phyloP scores from a whole-genome alignment of 75 land plant species.

The Sequoiadendron giganteum region DNA sequence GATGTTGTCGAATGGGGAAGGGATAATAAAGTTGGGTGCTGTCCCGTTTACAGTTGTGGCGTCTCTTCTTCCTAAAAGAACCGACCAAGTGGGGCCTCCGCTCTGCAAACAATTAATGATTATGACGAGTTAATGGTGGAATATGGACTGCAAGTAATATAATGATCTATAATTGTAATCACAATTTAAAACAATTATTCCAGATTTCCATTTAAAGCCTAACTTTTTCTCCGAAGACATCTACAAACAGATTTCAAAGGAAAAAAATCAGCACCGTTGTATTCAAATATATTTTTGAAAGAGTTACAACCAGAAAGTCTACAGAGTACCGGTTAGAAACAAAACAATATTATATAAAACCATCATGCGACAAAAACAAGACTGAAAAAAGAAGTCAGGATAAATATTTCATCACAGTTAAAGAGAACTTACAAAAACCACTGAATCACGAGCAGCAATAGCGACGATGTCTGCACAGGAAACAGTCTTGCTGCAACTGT shows the following conservation, averaged over 20 bases:
- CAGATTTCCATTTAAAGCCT: too few relatives aligned
- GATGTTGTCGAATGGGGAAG: constrained; percentile 41
- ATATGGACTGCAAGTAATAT: too few relatives aligned
- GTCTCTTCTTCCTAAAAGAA: constrained; percentile 70
- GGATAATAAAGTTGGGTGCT: constrained; percentile 41
- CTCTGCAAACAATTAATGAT: constrained; percentile 29
- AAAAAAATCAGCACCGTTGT: too few relatives aligned
- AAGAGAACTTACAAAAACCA: constrained; percentile 3
- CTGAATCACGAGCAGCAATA: constrained; percentile 32
- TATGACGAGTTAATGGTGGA: neutral
- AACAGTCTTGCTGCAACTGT: constrained; percentile 12
- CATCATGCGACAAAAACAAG: too few relatives aligned
- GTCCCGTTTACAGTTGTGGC: constrained; percentile 44
- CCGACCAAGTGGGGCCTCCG: constrained; percentile 68
- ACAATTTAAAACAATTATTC: too few relatives aligned
- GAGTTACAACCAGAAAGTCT: too few relatives aligned
- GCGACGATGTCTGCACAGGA: constrained; percentile 41
- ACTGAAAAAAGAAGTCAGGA: too few relatives aligned
- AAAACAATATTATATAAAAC: too few relatives aligned
- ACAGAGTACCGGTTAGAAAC: too few relatives aligned
- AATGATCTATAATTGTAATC: too few relatives aligned
- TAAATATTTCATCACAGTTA: neutral
- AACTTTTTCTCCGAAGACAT: neutral
- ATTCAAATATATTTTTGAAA: neutral
- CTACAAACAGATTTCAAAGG: too few relatives aligned